These are phyloP conservation scores for Lippia alba DNA, from an alignment of 305 asterid genomes.

Conservation along the genomic window DNA sequence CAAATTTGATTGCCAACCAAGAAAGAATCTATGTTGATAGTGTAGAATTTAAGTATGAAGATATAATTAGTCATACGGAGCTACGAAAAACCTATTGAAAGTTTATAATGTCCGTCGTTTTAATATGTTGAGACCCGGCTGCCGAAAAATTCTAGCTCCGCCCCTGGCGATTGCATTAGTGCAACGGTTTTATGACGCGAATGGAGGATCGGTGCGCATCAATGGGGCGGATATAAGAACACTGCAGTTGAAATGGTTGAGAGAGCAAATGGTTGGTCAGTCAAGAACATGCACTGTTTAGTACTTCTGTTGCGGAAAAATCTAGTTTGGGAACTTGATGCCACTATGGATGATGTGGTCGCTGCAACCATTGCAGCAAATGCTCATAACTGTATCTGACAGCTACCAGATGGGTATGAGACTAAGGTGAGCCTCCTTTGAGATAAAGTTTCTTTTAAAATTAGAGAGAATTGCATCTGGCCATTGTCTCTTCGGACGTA, in stretches of 20 bases:
- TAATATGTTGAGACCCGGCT: too few relatives aligned
- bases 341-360: conserved; percentile 73
- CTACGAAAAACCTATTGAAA: too few relatives aligned
- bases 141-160: conserved; percentile 85
- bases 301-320: conserved; percentile 77
- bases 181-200: conserved; percentile 77
- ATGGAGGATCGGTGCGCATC: conserved; percentile 54
- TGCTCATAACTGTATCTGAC: conserved; percentile 78
- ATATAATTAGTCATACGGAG: too few relatives aligned
- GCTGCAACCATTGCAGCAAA: conserved; percentile 86
- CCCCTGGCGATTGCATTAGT: conserved; percentile 75
- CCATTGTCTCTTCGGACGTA: too few relatives aligned
- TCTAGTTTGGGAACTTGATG: conserved; percentile 79
- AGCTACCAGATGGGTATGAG: conserved; percentile 83
- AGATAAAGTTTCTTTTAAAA: too few relatives aligned
- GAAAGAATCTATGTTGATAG: too few relatives aligned
- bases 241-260: conserved; percentile 78
- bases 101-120: too few relatives aligned
- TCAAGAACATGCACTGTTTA: conserved; percentile 86
- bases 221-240: conserved; percentile 68
- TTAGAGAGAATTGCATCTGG: too few relatives aligned
- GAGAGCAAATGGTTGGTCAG: conserved; percentile 86
- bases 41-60: too few relatives aligned
- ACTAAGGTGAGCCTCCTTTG: conserved; percentile 58
- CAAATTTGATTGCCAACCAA: too few relatives aligned